phyloP scores from a whole-genome alignment of 371 early-diverging fungal genomes.

The Mortierella sp. region DNA sequence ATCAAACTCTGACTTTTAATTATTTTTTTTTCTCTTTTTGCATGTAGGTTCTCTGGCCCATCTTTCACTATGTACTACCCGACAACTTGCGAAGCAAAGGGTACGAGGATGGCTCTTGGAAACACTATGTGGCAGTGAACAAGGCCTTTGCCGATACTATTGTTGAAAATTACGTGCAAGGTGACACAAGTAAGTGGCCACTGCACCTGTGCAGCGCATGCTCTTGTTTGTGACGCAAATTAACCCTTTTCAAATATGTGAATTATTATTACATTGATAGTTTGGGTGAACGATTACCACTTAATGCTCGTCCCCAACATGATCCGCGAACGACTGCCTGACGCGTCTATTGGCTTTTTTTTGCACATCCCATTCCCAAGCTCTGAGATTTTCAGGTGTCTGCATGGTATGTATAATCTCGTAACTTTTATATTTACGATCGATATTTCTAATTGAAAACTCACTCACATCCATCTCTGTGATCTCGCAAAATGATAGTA shows the following conservation, averaged over 20 bases:
- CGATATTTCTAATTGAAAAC: not conserved
- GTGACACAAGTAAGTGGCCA: conserved; percentile 84
- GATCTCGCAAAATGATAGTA: conserved; percentile 49
- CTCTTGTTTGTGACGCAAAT: not conserved
- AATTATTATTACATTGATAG: conserved; percentile 54
- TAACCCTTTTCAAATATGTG: not conserved
- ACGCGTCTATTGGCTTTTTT: conserved; percentile 94
- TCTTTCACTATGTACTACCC: conserved; percentile 95
- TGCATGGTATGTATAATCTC: conserved; percentile 73
- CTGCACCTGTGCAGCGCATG: not conserved
- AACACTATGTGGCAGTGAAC: conserved; percentile 87
- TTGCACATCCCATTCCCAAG: conserved; percentile 97
- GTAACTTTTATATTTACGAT: not conserved
- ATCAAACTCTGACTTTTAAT: not conserved
- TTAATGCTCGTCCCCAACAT: conserved; percentile 93
- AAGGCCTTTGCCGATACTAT: conserved; percentile 85
- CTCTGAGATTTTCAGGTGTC: conserved; percentile 91
- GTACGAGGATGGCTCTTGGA: conserved; percentile 79
- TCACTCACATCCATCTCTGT: not conserved
- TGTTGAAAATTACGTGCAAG: conserved; percentile 74
- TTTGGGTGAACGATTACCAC: conserved; percentile 99
- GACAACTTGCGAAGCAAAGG: conserved; percentile 72
- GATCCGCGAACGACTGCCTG: conserved; percentile 80
- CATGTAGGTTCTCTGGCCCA: conserved; percentile 90
- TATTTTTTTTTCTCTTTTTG: not conserved